Evolutionary conservation across 2,329 filamentous ascomycete genomes (phyloP), one percentile per base, ranked within the genome.

Genomic region (Incumbomyces lentus): DNA sequence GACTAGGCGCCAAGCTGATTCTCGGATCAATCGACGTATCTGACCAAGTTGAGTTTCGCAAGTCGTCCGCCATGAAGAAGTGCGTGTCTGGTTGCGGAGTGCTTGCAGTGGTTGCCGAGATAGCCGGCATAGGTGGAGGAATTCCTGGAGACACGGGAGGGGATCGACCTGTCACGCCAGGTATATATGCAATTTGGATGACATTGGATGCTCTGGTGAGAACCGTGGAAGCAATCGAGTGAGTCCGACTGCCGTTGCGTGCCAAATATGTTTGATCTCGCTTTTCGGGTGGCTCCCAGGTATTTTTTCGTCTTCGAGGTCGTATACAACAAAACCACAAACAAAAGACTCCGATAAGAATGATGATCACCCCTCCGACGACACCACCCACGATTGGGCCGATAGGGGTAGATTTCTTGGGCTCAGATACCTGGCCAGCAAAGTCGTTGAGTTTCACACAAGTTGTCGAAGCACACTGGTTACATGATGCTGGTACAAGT

Each of bases 171-270:
- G 87, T 95, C 59, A 96, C 89, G 50, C 92, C 92, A 12, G 92
- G 92, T 55, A 98, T 96, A 65, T 96, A 98, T 47, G 92, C 92
- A 66, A 98, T 98, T 68, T 96, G 92, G 59, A 98, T 98, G 62
- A 98, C 90, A 70, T 98, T 98, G 60, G 92, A 96, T 40, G 92
- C 92, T 52, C 92, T 82, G 14, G 92, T 96, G 50, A 95, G 77
- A 49, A 96, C 88, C 19, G 90, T 96, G 8, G 89, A 95, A 13
- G 92, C 92, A 61, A 98, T 87, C 11, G 90, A 96, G 59, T 84
- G 78, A 46, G 52, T 32, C 90, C 82, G n/a, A 86, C 86, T 62
- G 53, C 44, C 44, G 17, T 32, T 35, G 2, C 74, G 64, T 55
- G 71, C 68, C 55, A 71, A 72, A 47, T 64, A 71, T 60, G 73